phyloP scores from a whole-genome alignment of 495 filamentous ascomycete genomes.

The Xylaria bambusicola region DNA sequence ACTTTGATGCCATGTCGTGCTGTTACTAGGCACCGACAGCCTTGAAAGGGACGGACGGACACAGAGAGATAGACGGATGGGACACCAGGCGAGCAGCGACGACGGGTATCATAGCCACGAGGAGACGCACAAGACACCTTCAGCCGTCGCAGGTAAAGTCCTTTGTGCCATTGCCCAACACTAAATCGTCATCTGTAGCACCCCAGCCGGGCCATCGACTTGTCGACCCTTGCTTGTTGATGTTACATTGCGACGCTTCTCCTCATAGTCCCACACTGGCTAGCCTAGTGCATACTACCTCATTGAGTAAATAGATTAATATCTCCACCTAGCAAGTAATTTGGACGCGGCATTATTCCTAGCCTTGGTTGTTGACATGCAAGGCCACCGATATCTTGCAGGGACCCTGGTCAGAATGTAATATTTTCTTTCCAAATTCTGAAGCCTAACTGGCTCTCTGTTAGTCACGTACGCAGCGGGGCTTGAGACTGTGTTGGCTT shows the following conservation, averaged over 20 bases:
- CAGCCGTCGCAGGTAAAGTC: background rate
- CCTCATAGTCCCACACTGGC: conserved; percentile 14
- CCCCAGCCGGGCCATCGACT: background rate
- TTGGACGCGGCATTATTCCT: background rate
- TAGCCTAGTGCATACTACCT: background rate
- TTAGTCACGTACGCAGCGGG: conserved; percentile 6
- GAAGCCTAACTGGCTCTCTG: conserved; percentile 2
- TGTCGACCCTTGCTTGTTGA: conserved; percentile 7
- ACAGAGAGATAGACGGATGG: conserved; percentile 1
- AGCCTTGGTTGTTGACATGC: background rate
- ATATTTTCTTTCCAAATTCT: background rate
- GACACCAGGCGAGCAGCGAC: background rate
- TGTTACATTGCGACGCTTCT: conserved; percentile 1
- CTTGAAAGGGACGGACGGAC: conserved; percentile 1
- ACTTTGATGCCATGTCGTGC: conserved; percentile 30
- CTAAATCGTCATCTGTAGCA: conserved; percentile 10
- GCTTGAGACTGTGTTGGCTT: background rate
- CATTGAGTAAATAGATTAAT: background rate
- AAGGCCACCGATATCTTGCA: conserved; percentile 13
- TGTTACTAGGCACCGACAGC: conserved; percentile 6
- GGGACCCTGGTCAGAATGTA: conserved; percentile 4
- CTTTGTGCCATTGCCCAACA: conserved; percentile 5
- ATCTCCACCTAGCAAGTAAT: conserved; percentile 5
- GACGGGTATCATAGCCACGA: conserved; percentile 7
- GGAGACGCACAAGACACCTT: background rate